phyloP scores from a whole-genome alignment of 192 early-diverging fungal species.

The Neocallimastix lanati region DNA sequence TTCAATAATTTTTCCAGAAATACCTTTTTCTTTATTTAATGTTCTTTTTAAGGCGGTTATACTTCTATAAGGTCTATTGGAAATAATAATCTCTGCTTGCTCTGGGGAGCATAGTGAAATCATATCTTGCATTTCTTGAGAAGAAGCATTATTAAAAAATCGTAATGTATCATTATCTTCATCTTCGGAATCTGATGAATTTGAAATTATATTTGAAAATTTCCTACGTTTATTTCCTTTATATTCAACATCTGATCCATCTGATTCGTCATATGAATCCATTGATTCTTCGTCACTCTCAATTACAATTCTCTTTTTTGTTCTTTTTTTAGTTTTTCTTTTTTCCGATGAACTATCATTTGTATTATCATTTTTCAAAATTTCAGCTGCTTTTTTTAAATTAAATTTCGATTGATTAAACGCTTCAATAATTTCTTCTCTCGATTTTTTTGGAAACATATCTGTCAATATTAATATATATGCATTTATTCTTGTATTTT shows the following conservation, averaged over 20 bases:
- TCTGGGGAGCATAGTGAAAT: slow-evolving; percentile 10
- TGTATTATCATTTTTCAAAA: not conserved
- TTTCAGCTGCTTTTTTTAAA: not conserved
- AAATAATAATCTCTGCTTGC: slow-evolving; percentile 29
- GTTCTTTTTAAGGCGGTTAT: slow-evolving; percentile 23
- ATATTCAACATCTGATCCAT: not conserved
- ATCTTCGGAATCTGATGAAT: not conserved
- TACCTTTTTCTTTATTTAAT: slow-evolving; percentile 27
- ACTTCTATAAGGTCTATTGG: slow-evolving; percentile 10
- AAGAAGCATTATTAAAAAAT: slow-evolving; percentile 13
- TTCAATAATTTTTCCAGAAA: slow-evolving; percentile 24
- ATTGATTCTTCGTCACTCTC: not conserved
- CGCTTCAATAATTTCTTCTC: not conserved
- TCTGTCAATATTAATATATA: not conserved
- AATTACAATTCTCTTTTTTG: not conserved
- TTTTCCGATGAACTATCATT: not conserved
- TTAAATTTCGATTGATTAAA: not conserved
- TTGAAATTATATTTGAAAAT: not conserved
- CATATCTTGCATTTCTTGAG: slow-evolving; percentile 14
- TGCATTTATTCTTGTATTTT: not conserved
- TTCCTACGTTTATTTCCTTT: not conserved
- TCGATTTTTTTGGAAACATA: not conserved
- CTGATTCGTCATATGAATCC: not conserved
- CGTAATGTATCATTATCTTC: slow-evolving; percentile 9
- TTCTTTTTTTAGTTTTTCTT: not conserved